Evolutionary conservation across 1,284 basidiomycete genomes (phyloP).

Genomic region (Melampsora larici-populina): DNA sequence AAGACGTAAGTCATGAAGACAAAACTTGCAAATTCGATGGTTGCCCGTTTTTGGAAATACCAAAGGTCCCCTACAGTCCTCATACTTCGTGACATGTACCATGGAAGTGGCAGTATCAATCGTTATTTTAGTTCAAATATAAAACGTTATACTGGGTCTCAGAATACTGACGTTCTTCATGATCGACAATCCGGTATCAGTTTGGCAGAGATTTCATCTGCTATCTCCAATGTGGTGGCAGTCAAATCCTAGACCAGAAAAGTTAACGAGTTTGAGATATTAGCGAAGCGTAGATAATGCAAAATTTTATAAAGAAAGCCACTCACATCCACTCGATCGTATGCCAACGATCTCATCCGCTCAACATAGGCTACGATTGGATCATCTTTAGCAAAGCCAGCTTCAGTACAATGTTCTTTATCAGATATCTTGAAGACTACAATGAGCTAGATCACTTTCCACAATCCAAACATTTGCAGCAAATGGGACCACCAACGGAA

Average conservation of each 20-base stretch:
- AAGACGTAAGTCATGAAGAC: slow-evolving; percentile 92
- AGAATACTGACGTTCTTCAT: slow-evolving; percentile 67
- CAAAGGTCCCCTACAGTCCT: slow-evolving; percentile 79
- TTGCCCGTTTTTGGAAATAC: slow-evolving; percentile 96
- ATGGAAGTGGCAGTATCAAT: slow-evolving; percentile 27
- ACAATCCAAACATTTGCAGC: slow-evolving; percentile 79
- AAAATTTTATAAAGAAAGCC: not conserved
- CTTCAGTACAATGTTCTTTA: slow-evolving; percentile 78
- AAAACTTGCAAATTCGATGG: slow-evolving; percentile 78
- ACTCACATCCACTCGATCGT: slow-evolving; percentile 67
- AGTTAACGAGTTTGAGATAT: too few relatives aligned
- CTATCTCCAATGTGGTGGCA: slow-evolving; percentile 73
- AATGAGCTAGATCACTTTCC: slow-evolving; percentile 85
- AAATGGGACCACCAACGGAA: slow-evolving; percentile 82
- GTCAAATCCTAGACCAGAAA: not conserved
- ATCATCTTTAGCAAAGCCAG: slow-evolving; percentile 79
- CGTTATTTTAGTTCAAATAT: not conserved
- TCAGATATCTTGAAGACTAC: slow-evolving; percentile 90
- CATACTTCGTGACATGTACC: slow-evolving; percentile 91
- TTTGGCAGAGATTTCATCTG: slow-evolving; percentile 85
- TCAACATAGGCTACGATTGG: slow-evolving; percentile 78
- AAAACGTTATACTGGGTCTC: too few relatives aligned
- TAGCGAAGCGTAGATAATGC: not conserved
- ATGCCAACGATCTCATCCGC: slow-evolving; percentile 33
- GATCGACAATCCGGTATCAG: slow-evolving; percentile 85